These are phyloP conservation scores for Fraxinus dipetala DNA, from an alignment of 305 asterid genomes.

Conservation along the genomic window DNA sequence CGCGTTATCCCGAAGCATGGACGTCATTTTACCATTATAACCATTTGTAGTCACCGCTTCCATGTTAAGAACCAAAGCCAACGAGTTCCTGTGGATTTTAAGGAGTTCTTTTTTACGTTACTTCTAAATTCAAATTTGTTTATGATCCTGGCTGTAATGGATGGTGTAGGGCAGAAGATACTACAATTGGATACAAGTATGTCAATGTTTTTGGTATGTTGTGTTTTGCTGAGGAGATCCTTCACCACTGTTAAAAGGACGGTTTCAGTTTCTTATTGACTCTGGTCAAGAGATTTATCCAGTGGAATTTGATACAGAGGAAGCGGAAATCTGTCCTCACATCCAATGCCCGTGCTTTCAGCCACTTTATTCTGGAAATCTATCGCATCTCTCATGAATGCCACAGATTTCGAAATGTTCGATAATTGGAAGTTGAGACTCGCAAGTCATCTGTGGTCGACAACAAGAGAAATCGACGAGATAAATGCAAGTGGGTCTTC, in stretches of 20 bases:
- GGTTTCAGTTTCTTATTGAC: conserved; percentile 39
- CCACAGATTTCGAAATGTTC: conserved; percentile 35
- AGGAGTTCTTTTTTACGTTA: conserved; percentile 46
- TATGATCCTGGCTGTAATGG: conserved; percentile 44
- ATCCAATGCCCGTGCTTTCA: conserved; percentile 39
- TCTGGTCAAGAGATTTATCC: conserved; percentile 22
- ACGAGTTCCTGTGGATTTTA: conserved; percentile 34
- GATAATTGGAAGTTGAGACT: conserved; percentile 29
- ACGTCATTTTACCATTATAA: conserved; percentile 33
- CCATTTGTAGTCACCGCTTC: conserved; percentile 46
- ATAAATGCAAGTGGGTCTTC: conserved; percentile 33
- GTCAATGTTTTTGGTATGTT: conserved; percentile 36
- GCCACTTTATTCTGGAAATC: conserved; percentile 38
- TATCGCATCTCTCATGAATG: conserved; percentile 21
- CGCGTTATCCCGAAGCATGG: conserved; percentile 46
- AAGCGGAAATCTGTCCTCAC: conserved; percentile 42
- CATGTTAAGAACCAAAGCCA: conserved; percentile 53
- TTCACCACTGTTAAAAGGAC: conserved; percentile 40
- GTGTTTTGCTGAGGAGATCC: conserved; percentile 43
- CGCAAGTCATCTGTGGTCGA: conserved; percentile 37
- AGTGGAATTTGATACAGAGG: conserved; percentile 44
- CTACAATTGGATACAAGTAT: conserved; percentile 57
- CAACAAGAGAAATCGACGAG: conserved; percentile 45
- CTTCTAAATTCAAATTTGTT: conserved; percentile 49
- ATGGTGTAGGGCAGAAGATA: conserved; percentile 61